phyloP scores from a whole-genome alignment of 2,329 filamentous ascomycete genomes.

The Colletotrichum neosansevieriae region DNA sequence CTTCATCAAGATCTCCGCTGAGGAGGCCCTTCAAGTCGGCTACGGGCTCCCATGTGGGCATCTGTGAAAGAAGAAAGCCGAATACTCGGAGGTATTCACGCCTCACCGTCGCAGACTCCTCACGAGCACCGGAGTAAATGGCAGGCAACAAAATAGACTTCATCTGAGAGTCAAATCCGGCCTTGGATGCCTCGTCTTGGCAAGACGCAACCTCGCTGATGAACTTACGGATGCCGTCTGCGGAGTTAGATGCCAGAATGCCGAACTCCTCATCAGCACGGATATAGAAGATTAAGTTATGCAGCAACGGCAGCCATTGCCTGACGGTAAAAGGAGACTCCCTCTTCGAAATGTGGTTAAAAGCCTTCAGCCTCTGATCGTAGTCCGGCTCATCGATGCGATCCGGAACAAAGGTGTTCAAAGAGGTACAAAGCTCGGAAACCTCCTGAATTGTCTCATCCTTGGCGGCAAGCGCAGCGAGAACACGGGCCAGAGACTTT shows the following conservation, averaged over 20 bases:
- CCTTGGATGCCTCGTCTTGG: constrained; percentile 53
- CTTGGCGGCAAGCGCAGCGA: constrained; percentile 76
- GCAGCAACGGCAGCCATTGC: constrained; percentile 89
- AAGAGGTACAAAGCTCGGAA: constrained; percentile 77
- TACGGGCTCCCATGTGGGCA: constrained; percentile 77
- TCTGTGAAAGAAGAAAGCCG: constrained; percentile 79
- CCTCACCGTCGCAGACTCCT: constrained; percentile 85
- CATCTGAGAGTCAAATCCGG: constrained; percentile 69
- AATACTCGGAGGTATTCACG: constrained; percentile 85
- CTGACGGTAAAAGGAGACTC: constrained; percentile 70
- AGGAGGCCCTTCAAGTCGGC: constrained; percentile 80
- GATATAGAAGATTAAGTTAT: constrained; percentile 91
- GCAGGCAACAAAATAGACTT: constrained; percentile 77
- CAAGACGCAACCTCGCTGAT: constrained; percentile 71
- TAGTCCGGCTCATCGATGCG: constrained; percentile 91
- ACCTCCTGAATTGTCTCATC: constrained; percentile 72
- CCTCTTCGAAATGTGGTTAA: constrained; percentile 76
- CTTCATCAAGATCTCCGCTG: constrained; percentile 68
- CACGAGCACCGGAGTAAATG: constrained; percentile 80
- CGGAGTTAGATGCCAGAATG: constrained; percentile 83
- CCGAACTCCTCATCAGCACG: constrained; percentile 89
- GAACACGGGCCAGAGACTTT: constrained; percentile 77
- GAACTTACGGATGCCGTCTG: constrained; percentile 83
- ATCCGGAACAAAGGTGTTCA: constrained; percentile 82
- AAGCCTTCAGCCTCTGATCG: constrained; percentile 82